Conservation (phyloP, 495 filamentous ascomycete species). For the Aspergillus campestris region DNA sequence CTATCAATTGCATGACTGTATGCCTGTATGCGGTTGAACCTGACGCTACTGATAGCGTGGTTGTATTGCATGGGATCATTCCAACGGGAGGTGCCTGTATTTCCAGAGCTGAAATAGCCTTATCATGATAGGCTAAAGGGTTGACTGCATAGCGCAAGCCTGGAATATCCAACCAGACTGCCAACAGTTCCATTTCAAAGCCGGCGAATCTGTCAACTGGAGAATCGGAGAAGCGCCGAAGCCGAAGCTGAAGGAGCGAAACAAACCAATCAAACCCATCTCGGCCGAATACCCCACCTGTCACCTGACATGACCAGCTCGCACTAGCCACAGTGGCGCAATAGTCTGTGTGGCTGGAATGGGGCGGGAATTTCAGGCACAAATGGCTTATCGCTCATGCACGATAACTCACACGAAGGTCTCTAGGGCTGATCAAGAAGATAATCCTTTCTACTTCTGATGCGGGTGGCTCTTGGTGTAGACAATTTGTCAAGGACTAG, state of each 20-base stretch:
- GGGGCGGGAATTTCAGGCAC: constrained; percentile 4
- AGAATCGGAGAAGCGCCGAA: neutral
- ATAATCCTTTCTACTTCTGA: constrained; percentile 6
- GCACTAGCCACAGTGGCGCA: constrained; percentile 4
- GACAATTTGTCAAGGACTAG: constrained; percentile 9
- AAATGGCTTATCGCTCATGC: neutral
- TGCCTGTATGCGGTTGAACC: too few relatives aligned
- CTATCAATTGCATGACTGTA: too few relatives aligned
- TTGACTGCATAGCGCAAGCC: too few relatives aligned
- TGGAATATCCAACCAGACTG: too few relatives aligned
- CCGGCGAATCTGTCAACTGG: too few relatives aligned
- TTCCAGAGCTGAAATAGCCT: too few relatives aligned
- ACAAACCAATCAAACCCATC: neutral
- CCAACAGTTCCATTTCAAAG: too few relatives aligned
- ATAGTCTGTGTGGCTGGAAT: constrained; percentile 5
- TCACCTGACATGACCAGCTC: neutral
- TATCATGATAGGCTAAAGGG: too few relatives aligned
- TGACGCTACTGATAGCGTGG: too few relatives aligned
- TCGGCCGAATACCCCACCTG: neutral
- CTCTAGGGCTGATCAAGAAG: neutral
- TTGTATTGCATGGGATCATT: too few relatives aligned
- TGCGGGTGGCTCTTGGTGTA: constrained; percentile 11
- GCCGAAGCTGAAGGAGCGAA: neutral
- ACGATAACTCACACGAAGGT: too few relatives aligned
- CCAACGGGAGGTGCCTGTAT: too few relatives aligned